Percentiles rank a stretch among this genome's conserved stretches.
These are phyloP conservation scores for Ogataea haglerorum DNA, from an alignment of 805 yeast species.

Conservation along the genomic window DNA sequence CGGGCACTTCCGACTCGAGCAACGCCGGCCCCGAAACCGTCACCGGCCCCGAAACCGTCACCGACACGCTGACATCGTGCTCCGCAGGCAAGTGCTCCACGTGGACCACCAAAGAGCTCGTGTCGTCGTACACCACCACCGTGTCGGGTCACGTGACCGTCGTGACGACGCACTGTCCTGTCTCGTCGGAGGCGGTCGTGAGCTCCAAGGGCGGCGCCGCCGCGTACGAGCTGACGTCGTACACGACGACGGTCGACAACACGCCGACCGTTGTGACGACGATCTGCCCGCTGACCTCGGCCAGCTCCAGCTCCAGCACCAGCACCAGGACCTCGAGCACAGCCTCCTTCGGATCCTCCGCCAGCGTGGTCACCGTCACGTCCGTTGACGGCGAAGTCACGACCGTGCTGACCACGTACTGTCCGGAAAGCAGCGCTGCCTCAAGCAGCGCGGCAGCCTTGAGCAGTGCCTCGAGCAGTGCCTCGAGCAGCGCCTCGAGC, in stretches of 20 bases:
- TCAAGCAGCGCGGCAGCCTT: neutral
- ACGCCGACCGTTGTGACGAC: slow-evolving; percentile 19
- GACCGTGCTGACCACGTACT: slow-evolving; percentile 20
- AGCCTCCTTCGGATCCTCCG: neutral
- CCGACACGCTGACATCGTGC: slow-evolving; percentile 19
- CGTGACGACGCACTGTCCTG: slow-evolving; percentile 24
- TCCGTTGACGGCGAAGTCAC: slow-evolving; percentile 13
- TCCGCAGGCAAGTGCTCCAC: slow-evolving; percentile 21
- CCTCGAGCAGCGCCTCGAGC: slow-evolving; percentile 2
- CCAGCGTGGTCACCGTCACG: slow-evolving; percentile 10
- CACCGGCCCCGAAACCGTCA: slow-evolving; percentile 16
- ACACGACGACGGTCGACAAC: slow-evolving; percentile 17
- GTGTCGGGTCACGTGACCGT: slow-evolving; percentile 18
- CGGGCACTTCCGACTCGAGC: neutral
- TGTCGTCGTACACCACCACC: slow-evolving; percentile 26
- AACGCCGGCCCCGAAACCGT: slow-evolving; percentile 7
- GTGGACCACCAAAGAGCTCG: slow-evolving; percentile 14
- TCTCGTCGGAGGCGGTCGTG: slow-evolving; percentile 10
- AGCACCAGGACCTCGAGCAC: too few species aligned
- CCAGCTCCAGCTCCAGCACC: neutral
- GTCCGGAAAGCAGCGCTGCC: slow-evolving; percentile 16
- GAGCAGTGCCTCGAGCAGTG: slow-evolving; percentile 1
- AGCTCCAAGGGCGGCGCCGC: slow-evolving; percentile 18
- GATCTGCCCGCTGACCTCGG: slow-evolving; percentile 13
- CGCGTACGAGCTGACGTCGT: slow-evolving; percentile 7